phyloP scores from a whole-genome alignment of 805 yeast genomes.

The Pichia nakasei region DNA sequence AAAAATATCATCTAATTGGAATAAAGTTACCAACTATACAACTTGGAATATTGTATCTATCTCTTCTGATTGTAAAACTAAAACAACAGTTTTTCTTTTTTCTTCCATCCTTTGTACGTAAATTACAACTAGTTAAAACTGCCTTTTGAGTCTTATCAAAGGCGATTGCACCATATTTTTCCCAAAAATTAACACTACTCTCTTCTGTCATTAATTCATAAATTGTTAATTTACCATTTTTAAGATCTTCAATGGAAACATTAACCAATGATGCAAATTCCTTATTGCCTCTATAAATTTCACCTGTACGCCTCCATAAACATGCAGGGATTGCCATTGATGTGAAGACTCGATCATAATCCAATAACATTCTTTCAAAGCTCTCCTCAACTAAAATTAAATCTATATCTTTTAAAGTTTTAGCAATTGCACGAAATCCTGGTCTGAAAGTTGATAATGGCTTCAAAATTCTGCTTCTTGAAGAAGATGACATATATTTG shows the following conservation, averaged over 20 bases:
- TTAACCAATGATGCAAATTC: constrained; percentile 93
- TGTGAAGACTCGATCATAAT: constrained; percentile 90
- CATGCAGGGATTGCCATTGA: constrained; percentile 98
- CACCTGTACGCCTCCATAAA: constrained; percentile 95
- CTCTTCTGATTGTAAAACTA: constrained; percentile 87
- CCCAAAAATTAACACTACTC: constrained; percentile 96
- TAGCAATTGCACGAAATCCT: constrained; percentile 87
- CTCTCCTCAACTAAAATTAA: constrained; percentile 87
- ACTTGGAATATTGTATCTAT: constrained; percentile 88
- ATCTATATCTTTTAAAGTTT: constrained; percentile 84
- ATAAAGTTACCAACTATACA: constrained; percentile 94
- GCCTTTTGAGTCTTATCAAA: constrained; percentile 95
- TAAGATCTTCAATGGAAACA: constrained; percentile 78
- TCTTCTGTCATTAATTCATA: constrained; percentile 94
- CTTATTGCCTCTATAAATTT: constrained; percentile 88
- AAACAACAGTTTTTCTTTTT: constrained; percentile 82
- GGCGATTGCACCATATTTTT: constrained; percentile 91
- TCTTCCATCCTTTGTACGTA: constrained; percentile 75
- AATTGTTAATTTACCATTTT: constrained; percentile 87
- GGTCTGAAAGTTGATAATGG: constrained; percentile 84
- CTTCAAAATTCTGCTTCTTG: constrained; percentile 76
- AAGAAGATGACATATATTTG: constrained; percentile 75
- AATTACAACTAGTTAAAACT: constrained; percentile 82
- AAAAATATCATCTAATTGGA: constrained; percentile 47
- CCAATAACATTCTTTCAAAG: constrained; percentile 86